Conservation (phyloP, 345 rosid genomes). For the Hypericum androsaemum region DNA sequence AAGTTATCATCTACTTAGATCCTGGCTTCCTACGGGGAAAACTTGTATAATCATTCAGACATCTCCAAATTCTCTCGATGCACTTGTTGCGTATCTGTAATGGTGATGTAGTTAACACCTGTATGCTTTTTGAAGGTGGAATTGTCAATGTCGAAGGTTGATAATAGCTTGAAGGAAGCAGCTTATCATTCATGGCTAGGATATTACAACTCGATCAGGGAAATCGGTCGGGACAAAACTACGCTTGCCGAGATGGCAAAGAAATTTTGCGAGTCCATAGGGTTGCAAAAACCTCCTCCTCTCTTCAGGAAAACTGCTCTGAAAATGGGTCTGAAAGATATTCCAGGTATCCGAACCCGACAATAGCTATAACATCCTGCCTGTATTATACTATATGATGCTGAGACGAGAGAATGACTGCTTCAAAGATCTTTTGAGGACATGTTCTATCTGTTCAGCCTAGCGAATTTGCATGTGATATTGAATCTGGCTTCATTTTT, state of each 20-base stretch:
- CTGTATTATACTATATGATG: too few species aligned
- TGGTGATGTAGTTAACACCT: slow-evolving; percentile 4
- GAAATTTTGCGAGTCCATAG: slow-evolving; percentile 65
- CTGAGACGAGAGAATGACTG: too few species aligned
- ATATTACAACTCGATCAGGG: slow-evolving; percentile 75
- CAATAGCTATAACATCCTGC: neutral
- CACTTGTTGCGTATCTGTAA: neutral
- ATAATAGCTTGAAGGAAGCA: slow-evolving; percentile 73
- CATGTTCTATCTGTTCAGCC: too few species aligned
- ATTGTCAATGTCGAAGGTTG: slow-evolving; percentile 54
- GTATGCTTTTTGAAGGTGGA: slow-evolving; percentile 45
- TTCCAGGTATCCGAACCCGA: slow-evolving; percentile 56
- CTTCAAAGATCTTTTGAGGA: too few species aligned
- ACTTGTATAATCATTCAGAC: too few species aligned
- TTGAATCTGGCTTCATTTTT: too few species aligned
- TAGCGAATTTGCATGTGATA: too few species aligned
- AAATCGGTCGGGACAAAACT: slow-evolving; percentile 84
- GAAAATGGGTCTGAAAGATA: slow-evolving; percentile 91
- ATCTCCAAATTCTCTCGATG: too few species aligned
- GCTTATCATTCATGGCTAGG: slow-evolving; percentile 98
- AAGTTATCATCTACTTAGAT: too few species aligned
- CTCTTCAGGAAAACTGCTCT: slow-evolving; percentile 74
- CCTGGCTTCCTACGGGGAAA: too few species aligned
- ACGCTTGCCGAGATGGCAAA: slow-evolving; percentile 71
- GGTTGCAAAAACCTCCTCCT: slow-evolving; percentile 66